These are phyloP conservation scores for Epicoccum nigrum DNA, from an alignment of 2,329 filamentous ascomycete species.

Conservation along the genomic window DNA sequence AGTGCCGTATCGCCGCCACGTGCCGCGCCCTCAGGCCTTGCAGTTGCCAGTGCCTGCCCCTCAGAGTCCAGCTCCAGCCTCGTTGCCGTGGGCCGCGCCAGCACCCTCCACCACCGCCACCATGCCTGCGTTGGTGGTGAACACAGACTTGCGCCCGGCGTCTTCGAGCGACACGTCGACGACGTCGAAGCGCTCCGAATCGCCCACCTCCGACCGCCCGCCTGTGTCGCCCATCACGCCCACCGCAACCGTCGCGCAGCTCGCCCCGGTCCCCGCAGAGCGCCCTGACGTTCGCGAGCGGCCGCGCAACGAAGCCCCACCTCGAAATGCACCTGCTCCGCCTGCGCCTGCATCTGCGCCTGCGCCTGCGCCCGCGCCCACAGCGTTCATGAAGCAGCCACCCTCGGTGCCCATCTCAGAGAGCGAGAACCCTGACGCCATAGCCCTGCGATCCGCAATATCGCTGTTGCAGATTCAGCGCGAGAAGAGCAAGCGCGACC, in stretches of 20 bases:
- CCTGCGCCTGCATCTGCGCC: slow-evolving; percentile 1
- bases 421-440: slow-evolving; percentile 77
- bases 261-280: slow-evolving; percentile 39
- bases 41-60: too few species aligned
- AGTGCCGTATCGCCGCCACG: too few species aligned
- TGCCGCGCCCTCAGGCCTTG: too few species aligned
- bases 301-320: slow-evolving; percentile 37
- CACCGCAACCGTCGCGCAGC: slow-evolving; percentile 42
- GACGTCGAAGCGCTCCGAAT: slow-evolving; percentile 33
- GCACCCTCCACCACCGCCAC: slow-evolving; percentile 28
- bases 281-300: slow-evolving; percentile 27
- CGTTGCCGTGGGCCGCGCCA: slow-evolving; percentile 6
- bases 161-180: slow-evolving; percentile 37
- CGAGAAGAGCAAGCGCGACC: slow-evolving; percentile 76
- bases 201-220: slow-evolving; percentile 44
- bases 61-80: slow-evolving; percentile 9
- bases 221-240: slow-evolving; percentile 51
- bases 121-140: slow-evolving; percentile 48
- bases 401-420: slow-evolving; percentile 54
- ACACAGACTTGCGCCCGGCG: slow-evolving; percentile 33
- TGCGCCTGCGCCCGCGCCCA: slow-evolving; percentile 1
- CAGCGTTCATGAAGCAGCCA: slow-evolving; percentile 51
- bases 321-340: slow-evolving; percentile 18
- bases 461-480: slow-evolving; percentile 86
- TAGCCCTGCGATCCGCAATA: slow-evolving; percentile 84